Evolutionary conservation across 306 rosid genomes (phyloP).

Genomic region (Castanopsis chinensis): DNA sequence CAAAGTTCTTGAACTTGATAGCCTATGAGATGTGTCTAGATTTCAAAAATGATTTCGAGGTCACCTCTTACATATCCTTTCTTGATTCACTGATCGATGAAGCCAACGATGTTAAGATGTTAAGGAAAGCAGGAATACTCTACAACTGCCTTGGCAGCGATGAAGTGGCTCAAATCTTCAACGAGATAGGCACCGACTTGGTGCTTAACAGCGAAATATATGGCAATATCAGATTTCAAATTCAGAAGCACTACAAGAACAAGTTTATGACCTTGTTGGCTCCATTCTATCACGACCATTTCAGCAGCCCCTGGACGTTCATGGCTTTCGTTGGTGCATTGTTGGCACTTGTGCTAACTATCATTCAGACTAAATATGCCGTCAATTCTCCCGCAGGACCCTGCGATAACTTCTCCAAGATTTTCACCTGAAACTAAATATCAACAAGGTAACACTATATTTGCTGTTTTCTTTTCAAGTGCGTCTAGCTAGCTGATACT

Average conservation of each 20-base stretch:
- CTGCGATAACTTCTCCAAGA: neutral
- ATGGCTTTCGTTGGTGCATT: slow-evolving; percentile 7
- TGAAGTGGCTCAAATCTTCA: slow-evolving; percentile 18
- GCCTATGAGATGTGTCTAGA: slow-evolving; percentile 25
- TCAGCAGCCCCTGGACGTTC: slow-evolving; percentile 33
- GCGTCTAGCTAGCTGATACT: too few relatives aligned
- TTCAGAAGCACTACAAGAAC: too few relatives aligned
- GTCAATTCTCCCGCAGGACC: neutral
- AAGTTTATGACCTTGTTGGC: slow-evolving; percentile 4
- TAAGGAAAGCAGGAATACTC: neutral
- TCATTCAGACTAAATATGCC: slow-evolving; percentile 1
- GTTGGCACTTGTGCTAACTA: neutral
- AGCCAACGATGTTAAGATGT: slow-evolving; percentile 5
- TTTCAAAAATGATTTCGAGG: neutral
- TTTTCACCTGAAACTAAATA: too few relatives aligned
- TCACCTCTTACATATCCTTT: slow-evolving; percentile 5
- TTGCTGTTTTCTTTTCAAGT: too few relatives aligned
- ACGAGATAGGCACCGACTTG: slow-evolving; percentile 9
- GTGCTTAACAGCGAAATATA: neutral
- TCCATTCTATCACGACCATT: slow-evolving; percentile 1
- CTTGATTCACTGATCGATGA: slow-evolving; percentile 20
- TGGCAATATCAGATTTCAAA: neutral
- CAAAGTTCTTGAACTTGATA: slow-evolving; percentile 13
- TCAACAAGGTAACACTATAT: too few relatives aligned
- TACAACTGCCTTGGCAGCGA: slow-evolving; percentile 20